These are phyloP conservation scores for Candida anglica DNA, from an alignment of 805 yeast genomes.

Conservation along the genomic window DNA sequence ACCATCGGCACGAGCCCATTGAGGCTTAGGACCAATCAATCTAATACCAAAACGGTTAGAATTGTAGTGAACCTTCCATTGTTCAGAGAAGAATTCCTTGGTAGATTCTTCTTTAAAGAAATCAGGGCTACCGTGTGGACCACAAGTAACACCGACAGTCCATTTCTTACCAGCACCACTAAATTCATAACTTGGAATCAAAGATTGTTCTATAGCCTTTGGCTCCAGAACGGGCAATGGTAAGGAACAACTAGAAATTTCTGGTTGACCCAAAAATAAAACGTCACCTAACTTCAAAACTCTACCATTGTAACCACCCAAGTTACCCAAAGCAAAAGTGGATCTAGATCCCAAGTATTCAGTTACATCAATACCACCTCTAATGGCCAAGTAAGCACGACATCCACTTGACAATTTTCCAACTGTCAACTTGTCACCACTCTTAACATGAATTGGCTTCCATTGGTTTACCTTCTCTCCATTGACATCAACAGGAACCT, in stretches of 20 bases:
- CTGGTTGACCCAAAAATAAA: constrained; percentile 78
- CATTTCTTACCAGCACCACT: constrained; percentile 46
- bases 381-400: constrained; percentile 82
- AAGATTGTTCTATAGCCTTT: constrained; percentile 46
- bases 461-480: constrained; percentile 57
- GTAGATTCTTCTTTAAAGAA: constrained; percentile 78
- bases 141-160: constrained; percentile 91
- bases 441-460: constrained; percentile 64
- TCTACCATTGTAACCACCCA: constrained; percentile 96
- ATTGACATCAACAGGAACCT: constrained; percentile 61
- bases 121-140: constrained; percentile 98
- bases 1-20: constrained; percentile 95
- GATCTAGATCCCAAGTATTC: constrained; percentile 95
- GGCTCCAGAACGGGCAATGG: constrained; percentile 75
- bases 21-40: constrained; percentile 90
- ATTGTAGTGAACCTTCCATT: constrained; percentile 96
- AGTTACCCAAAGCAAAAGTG: constrained; percentile 87
- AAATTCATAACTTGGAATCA: constrained; percentile 48
- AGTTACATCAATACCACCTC: constrained; percentile 92
- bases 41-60: constrained; percentile 97
- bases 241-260: constrained; percentile 58
- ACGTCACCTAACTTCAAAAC: constrained; percentile 91
- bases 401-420: constrained; percentile 85
- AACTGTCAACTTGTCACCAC: constrained; percentile 74
- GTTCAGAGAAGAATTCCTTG: constrained; percentile 65